phyloP scores from a whole-genome alignment of 1,284 basidiomycete genomes.

The Ganoderma sp. region DNA sequence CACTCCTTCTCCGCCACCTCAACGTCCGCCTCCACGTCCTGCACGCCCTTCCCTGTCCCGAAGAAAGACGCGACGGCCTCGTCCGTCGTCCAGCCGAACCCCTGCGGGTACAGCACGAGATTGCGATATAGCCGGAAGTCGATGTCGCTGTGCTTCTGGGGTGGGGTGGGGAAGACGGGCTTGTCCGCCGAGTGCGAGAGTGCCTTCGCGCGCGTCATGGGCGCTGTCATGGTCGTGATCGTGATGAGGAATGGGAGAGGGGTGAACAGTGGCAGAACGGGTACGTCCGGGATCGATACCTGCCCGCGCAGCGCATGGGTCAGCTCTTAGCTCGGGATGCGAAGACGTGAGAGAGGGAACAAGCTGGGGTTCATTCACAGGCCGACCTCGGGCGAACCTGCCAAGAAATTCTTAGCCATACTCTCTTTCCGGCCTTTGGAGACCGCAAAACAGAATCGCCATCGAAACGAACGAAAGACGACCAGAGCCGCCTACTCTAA shows the following conservation, averaged over 20 bases:
- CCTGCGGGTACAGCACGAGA: background rate
- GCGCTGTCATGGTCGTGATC: background rate
- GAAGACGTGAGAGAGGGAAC: too few relatives aligned
- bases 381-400: too few relatives aligned
- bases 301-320: background rate
- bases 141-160: background rate
- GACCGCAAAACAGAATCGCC: too few relatives aligned
- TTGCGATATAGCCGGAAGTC: background rate
- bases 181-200: background rate
- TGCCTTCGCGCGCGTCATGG: background rate
- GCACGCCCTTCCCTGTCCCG: background rate
- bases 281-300: background rate
- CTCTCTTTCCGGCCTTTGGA: too few relatives aligned
- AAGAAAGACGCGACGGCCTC: background rate
- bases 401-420: too few relatives aligned
- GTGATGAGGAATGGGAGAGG: background rate
- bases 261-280: background rate
- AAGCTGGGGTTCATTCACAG: too few relatives aligned
- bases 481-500: too few relatives aligned
- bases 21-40: background rate
- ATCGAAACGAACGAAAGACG: too few relatives aligned
- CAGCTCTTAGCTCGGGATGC: too few relatives aligned
- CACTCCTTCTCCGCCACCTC: background rate
- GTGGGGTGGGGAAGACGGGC: background rate
- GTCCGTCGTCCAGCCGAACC: background rate